phyloP scores from a whole-genome alignment of 768 basidiomycete genomes.

The Daedaleopsis sinensis region DNA sequence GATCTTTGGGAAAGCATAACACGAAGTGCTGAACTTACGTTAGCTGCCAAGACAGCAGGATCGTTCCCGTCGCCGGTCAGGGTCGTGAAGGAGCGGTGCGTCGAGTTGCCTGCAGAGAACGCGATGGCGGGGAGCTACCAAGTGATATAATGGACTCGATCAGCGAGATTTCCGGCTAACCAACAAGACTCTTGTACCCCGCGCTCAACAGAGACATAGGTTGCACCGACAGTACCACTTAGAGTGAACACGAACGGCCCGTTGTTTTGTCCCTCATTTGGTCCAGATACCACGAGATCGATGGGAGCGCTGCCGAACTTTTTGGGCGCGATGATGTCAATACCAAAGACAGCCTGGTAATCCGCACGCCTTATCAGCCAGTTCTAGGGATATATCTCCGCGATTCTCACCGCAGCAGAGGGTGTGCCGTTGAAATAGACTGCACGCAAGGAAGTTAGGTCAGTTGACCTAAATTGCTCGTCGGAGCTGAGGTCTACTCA shows the following conservation, averaged over 20 bases:
- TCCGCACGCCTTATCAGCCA: not conserved
- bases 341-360: slow-evolving; percentile 28
- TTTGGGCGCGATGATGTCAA: slow-evolving; percentile 33
- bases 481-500: slow-evolving; percentile 12
- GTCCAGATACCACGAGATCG: slow-evolving; percentile 35
- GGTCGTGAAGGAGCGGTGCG: slow-evolving; percentile 35
- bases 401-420: slow-evolving; percentile 27
- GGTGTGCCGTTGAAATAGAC: slow-evolving; percentile 39
- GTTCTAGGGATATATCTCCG: too few relatives aligned
- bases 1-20: not conserved
- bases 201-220: slow-evolving; percentile 32
- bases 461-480: not conserved
- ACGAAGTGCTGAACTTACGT: slow-evolving; percentile 6
- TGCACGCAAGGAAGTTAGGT: slow-evolving; percentile 1
- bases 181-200: slow-evolving; percentile 22
- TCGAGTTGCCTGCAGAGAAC: slow-evolving; percentile 33
- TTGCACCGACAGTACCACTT: slow-evolving; percentile 35
- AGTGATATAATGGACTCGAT: too few relatives aligned
- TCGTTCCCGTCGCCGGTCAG: slow-evolving; percentile 28
- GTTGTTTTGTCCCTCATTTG: slow-evolving; percentile 34
- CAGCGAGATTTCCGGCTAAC: too few relatives aligned
- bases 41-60: slow-evolving; percentile 33
- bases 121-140: slow-evolving; percentile 33
- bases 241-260: slow-evolving; percentile 35
- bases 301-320: slow-evolving; percentile 28